These are phyloP conservation scores for Tricholomella constricta DNA, from an alignment of 768 basidiomycete species.

Conservation along the genomic window DNA sequence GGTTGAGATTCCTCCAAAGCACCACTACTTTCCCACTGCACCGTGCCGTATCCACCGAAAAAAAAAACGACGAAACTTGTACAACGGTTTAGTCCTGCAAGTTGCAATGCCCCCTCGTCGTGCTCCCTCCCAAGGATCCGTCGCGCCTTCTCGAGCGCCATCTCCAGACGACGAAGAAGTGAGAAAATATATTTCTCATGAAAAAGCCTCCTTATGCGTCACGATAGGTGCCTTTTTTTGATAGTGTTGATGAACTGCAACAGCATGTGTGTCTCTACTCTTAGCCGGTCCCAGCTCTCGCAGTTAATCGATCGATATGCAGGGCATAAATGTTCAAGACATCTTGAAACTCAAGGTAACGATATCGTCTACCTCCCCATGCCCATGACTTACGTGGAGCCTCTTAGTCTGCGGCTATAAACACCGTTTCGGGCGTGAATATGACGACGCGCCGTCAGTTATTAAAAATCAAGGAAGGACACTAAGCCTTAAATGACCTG, in stretches of 20 bases:
- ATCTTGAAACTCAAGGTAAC: conserved; percentile 88
- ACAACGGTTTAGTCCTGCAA: too few relatives aligned
- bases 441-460: conserved; percentile 91
- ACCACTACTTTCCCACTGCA: too few relatives aligned
- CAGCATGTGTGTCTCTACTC: conserved; percentile 56
- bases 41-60: too few relatives aligned
- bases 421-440: conserved; percentile 84
- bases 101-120: conserved; percentile 48
- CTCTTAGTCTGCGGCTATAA: conserved; percentile 70
- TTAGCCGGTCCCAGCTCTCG: neutral
- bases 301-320: conserved; percentile 7
- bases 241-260: conserved; percentile 82
- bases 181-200: conserved; percentile 1
- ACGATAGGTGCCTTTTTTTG: conserved; percentile 62
- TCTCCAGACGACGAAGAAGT: conserved; percentile 52
- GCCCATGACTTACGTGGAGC: neutral
- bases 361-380: conserved; percentile 16
- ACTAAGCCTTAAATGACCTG: conserved; percentile 1
- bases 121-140: conserved; percentile 48
- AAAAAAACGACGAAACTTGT: too few relatives aligned
- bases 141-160: conserved; percentile 49
- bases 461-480: conserved; percentile 87
- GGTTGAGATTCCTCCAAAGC: too few relatives aligned
- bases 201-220: neutral
- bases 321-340: conserved; percentile 97